Base-by-base conservation (phyloP, 345 rosid genomes). In the Salix exigua region DNA sequence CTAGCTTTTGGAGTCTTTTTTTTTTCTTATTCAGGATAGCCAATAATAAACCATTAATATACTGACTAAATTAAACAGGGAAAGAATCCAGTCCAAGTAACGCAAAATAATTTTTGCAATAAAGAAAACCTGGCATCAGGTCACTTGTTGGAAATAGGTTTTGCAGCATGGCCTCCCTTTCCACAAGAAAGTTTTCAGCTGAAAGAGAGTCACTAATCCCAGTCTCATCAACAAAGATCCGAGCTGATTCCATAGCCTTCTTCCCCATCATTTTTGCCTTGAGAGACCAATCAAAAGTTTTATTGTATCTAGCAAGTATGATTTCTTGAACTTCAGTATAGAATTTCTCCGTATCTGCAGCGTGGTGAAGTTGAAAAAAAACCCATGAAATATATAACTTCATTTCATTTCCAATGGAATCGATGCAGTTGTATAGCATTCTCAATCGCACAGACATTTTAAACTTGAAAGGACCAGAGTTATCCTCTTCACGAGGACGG, bases 261-360 rank as follows among this genome's bases (percentile, higher is more conserved):
- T 61, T 90, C 23, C 99, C 99, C 97, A 95, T 93, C 99, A 95
- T 90, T 84, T 89, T 95, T 44, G 96, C 92, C 85, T 95, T 95
- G 58, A 95, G 93, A 78, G 90, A 87, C 97, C 97, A 93, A 69
- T 95, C 96, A 84, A 95, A 95, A 60, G 89, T 87, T 79, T 93
- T 95, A 66, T 90, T 90, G 82, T 86, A 95, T 82, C 96, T 88
- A 71, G 93, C 88, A 60, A 95, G 97, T 77, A 93, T 91, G 66
- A 73, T 82, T 73, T 93, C 97, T 83, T 90, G 97, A 9, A 95
- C 98, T 85, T 93, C 88, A 42, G 99, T 88, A 76, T 95, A 95
- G 81, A 91, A 95, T 80, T 86, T 93, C 84, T 95, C 99, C 0
- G 98, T 95, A 80, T 95, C 99, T 95, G 88, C 86, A 76, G 77